Base-by-base conservation (phyloP, 2,329 filamentous ascomycete genomes). In the Colletotrichum sp. region DNA sequence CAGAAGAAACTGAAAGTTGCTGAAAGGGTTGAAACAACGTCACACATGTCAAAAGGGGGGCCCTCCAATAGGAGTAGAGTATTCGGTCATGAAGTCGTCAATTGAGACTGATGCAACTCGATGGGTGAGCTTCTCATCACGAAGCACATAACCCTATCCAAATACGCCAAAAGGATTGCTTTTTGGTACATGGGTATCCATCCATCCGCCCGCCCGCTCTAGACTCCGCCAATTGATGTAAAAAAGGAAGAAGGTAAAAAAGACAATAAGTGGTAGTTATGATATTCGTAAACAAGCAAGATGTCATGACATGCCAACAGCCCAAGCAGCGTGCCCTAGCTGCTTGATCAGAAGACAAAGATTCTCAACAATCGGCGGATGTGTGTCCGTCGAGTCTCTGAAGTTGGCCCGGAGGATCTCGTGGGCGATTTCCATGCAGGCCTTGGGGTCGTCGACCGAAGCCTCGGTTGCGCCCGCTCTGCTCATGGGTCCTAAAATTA, bases 331-430 rank as follows among this genome's bases (percentile, higher is more conserved):
- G 78, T 87, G 86, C 6, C 90, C 89, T 68, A 94, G 82, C 77
- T 92, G 91, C 77, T 89, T 89, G 79, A 95, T 89, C 78, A 95
- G 83, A 61, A 91, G 88, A 61, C 92, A 89, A 64, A 95, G 81
- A 76, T 94, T 94, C 78, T 94, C 92, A 2, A 94, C 92, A 60
- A 95, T 87, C 1, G 92, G 90, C 15, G 93, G 91, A 74, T 88
- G 79, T 9, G 83, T 81, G 34, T 88, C 87, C 34, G 85, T 83
- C 1, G 83, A 84, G 2, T 82, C 84, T 16, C 82, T 79, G 74
- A 88, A 92, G 81, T 93, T 92, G 52, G 85, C 82, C 36, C 86
- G 84, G 77, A 95, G 85, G 12, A 93, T 85, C 48, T 90, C 87
- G 69, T 92, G 88, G 4, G 90, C 87, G 24, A 91, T 84, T 18